These are phyloP conservation scores for Waltiozyma sp. DNA, from an alignment of 1,139 yeast species.

Conservation along the genomic window DNA sequence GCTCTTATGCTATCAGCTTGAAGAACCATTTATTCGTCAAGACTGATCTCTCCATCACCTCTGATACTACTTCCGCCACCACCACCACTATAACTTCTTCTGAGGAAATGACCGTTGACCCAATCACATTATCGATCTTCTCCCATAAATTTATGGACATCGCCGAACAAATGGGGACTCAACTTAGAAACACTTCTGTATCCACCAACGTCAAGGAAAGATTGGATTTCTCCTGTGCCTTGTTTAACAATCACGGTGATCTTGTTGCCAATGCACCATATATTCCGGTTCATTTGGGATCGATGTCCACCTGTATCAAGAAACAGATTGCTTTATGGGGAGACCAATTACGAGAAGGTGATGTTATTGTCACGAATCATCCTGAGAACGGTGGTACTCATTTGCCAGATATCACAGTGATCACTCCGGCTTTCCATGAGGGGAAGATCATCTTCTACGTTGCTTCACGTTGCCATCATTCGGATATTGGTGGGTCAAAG, in stretches of 20 bases:
- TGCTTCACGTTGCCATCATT: conserved; percentile 43
- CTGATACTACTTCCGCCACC: conserved; percentile 21
- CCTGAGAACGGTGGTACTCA: conserved; percentile 79
- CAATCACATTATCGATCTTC: conserved; percentile 65
- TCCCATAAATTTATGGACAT: conserved; percentile 82
- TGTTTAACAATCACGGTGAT: conserved; percentile 65
- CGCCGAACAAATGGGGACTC: conserved; percentile 84
- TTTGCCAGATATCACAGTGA: conserved; percentile 67
- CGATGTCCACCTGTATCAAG: conserved; percentile 77
- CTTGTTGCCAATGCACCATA: conserved; percentile 83
- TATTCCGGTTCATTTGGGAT: conserved; percentile 79
- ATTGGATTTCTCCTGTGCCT: conserved; percentile 75
- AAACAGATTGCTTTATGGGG: conserved; percentile 58
- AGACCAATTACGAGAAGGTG: conserved; percentile 51
- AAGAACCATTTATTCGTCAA: conserved; percentile 48
- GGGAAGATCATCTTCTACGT: conserved; percentile 29
- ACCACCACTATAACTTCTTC: not conserved
- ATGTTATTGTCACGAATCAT: conserved; percentile 67
- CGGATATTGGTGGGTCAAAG: conserved; percentile 38
- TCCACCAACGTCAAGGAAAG: conserved; percentile 83
- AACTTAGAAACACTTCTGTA: conserved; percentile 68
- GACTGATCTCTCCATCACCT: conserved; percentile 20
- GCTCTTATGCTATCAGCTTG: conserved; percentile 51
- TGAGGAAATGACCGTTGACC: conserved; percentile 33
- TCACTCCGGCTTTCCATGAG: conserved; percentile 42